Evolutionary conservation across 805 yeast species (phyloP).

Genomic region (Pichia nakasei): DNA sequence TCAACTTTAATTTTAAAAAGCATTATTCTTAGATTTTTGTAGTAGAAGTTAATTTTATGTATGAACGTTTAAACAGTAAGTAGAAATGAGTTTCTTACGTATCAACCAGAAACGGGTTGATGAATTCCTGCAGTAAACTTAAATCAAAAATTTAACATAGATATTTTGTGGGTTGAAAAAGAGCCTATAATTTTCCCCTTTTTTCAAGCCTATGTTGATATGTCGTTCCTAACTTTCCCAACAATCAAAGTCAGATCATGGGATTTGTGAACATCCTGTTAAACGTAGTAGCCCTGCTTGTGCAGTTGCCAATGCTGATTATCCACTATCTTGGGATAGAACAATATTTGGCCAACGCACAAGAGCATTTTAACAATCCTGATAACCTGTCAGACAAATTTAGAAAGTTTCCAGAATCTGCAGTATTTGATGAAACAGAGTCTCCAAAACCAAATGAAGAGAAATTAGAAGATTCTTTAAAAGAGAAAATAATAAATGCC

Average conservation of each 20-base stretch:
- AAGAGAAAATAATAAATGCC: constrained; percentile 17
- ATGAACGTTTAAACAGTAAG: no score
- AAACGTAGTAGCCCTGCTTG: constrained; percentile 8
- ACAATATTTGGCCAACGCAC: constrained; percentile 10
- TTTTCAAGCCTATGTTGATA: no score
- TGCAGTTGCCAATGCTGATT: constrained; percentile 18
- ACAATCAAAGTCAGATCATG: no score
- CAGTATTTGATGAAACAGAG: neutral
- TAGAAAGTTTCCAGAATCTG: neutral
- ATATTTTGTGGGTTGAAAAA: no score
- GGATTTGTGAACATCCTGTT: neutral
- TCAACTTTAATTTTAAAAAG: constrained; percentile 24
- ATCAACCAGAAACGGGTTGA: no score
- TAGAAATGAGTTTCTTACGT: no score
- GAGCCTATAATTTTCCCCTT: no score
- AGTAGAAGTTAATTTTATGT: no score
- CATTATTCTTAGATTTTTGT: constrained; percentile 10
- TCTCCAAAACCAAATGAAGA: neutral
- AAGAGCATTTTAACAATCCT: constrained; percentile 13
- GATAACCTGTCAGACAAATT: constrained; percentile 15
- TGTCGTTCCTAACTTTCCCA: no score
- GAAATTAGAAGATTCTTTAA: constrained; percentile 2
- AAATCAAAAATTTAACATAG: no score
- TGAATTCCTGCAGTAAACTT: no score
- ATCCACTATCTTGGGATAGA: constrained; percentile 18